Evolutionary conservation across 192 early-diverging fungal genomes (phyloP), one percentile per base, ranked within the genome.

Genomic region (Jimgerdemannia lactiflua): DNA sequence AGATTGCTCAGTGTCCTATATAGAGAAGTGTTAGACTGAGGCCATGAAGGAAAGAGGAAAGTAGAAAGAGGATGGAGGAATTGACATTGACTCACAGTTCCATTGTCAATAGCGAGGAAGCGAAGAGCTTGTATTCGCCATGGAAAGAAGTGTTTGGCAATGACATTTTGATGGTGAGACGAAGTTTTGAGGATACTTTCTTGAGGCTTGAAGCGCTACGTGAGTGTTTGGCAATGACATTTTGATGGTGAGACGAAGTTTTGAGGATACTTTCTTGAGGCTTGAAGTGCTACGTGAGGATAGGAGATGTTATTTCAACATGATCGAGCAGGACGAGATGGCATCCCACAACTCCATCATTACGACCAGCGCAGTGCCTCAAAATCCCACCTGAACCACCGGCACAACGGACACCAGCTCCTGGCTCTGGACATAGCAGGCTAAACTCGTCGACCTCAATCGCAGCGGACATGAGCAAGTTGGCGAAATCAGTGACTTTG

Each of bases 361-460:
- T n/a, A n/a, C 29, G 65, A 65, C 29, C 65, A 65, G n/a, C n/a
- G n/a, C 1, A 14, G 14, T n/a, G 8, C 70, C 6, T 7, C 42
- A 40, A 42, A 64, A 6, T 65, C 49, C 70, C 71, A 89, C 81
- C 83, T 90, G 87, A 6, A 94, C 92, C 14, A 91, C 83, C 18
- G 91, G 85, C 41, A 97, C 85, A 43, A 91, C 88, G 4, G 90
- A 88, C 0, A 93, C 87, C 18, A 97, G 91, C 71, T 95, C 97
- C 80, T 97, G 96, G 66, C 92, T 90, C 80, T 95, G 93, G 74
- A 99, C 91, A 90, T 71, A 86, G 87, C 79, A 95, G 92, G 63
- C 98, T 96, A 88, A 97, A 97, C 49, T 86, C 86, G 78, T 98
- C 98, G 7, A 99, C 98, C 79, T 98, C 96, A 9, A 92, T 91